phyloP scores from a whole-genome alignment of 106 monocot genomes.

The Acorus gramineus region DNA sequence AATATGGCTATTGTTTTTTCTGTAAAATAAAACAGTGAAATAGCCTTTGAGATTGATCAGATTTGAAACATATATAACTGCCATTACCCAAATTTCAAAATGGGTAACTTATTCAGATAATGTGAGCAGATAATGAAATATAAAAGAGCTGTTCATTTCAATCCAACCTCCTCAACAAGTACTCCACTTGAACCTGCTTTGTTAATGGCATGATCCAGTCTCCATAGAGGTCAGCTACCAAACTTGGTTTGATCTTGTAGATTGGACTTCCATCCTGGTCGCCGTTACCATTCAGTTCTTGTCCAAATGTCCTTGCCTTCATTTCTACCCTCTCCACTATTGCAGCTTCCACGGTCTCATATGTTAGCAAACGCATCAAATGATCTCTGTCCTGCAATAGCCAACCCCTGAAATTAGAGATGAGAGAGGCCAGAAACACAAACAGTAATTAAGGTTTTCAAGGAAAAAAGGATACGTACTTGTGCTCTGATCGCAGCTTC shows the following conservation, averaged over 20 bases:
- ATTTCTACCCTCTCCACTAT: constrained; percentile 55
- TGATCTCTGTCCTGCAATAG: constrained; percentile 52
- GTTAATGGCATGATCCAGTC: constrained; percentile 95
- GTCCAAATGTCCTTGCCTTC: constrained; percentile 61
- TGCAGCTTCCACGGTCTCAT: constrained; percentile 53
- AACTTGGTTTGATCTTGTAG: constrained; percentile 62
- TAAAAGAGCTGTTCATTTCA: constrained; percentile 9
- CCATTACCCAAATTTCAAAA: too few species aligned
- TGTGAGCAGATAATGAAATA: too few species aligned
- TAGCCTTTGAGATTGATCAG: too few species aligned
- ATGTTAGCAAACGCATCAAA: constrained; percentile 71
- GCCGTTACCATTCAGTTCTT: constrained; percentile 41
- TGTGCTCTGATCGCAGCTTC: constrained; percentile 73
- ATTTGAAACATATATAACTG: too few species aligned
- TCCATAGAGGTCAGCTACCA: constrained; percentile 54
- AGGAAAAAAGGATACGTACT: constrained; percentile 18
- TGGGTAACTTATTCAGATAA: too few species aligned
- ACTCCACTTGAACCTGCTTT: constrained; percentile 76
- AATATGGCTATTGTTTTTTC: too few species aligned
- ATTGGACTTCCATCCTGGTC: constrained; percentile 17
- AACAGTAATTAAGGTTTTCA: too few species aligned
- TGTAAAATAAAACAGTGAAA: too few species aligned
- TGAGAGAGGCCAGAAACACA: too few species aligned
- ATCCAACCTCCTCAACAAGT: constrained; percentile 73
- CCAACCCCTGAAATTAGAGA: too few species aligned